Conservation (phyloP, 1,284 basidiomycete genomes). For the Trametes sp. region DNA sequence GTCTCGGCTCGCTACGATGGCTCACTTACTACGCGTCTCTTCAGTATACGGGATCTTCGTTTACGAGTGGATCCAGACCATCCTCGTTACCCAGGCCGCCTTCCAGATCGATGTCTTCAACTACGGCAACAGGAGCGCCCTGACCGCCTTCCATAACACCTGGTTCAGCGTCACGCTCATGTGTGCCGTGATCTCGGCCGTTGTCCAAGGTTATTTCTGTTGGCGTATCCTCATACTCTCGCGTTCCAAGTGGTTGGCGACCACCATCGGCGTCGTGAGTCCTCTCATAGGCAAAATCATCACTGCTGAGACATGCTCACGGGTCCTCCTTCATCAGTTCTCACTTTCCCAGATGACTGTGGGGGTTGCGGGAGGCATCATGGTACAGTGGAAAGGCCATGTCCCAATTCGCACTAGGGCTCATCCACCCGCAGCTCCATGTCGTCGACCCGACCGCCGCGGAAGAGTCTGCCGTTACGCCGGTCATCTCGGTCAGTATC, state of each 20-base stretch:
- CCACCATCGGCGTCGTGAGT: conserved; percentile 23
- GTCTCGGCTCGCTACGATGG: no score
- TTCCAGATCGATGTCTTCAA: conserved; percentile 28
- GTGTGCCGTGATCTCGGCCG: conserved; percentile 26
- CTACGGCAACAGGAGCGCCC: conserved; percentile 22
- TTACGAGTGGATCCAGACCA: conserved; percentile 28
- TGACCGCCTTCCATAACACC: conserved; percentile 22
- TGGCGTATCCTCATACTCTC: conserved; percentile 31
- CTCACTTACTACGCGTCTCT: no score
- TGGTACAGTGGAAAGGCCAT: background rate
- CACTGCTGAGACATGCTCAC: no score
- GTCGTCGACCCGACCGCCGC: conserved; percentile 1
- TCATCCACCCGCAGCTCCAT: background rate
- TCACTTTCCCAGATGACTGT: conserved; percentile 11
- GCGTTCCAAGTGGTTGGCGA: conserved; percentile 18
- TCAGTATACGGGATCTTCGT: conserved; percentile 28
- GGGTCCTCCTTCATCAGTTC: no score
- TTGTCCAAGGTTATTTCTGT: conserved; percentile 32
- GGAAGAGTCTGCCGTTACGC: background rate
- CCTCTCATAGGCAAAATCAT: no score
- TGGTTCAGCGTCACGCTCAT: conserved; percentile 37
- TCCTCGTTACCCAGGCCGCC: conserved; percentile 22
- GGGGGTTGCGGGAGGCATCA: conserved; percentile 9
- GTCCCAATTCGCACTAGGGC: no score
- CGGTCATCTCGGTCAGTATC: conserved; percentile 10